A percentile compares a stretch with the other conserved stretches of the same genome.
These are phyloP conservation scores for Mrakia frigida DNA, from an alignment of 768 basidiomycete genomes.

Conservation along the genomic window DNA sequence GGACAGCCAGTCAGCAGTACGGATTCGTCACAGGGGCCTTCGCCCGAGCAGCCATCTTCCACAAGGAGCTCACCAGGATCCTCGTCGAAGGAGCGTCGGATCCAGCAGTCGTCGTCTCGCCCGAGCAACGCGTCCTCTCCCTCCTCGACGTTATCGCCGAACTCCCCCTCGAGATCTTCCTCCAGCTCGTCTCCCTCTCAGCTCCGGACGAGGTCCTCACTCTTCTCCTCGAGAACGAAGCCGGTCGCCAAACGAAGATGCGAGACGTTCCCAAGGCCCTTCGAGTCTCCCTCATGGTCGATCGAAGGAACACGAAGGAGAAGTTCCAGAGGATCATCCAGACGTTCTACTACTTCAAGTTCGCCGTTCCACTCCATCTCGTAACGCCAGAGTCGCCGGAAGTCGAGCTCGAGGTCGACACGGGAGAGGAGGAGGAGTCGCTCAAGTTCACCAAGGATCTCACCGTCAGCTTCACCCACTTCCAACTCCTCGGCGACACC, in stretches of 20 bases:
- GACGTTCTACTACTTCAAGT: slow-evolving; percentile 17
- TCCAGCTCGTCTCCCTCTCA: slow-evolving; percentile 11
- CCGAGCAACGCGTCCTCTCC: not conserved
- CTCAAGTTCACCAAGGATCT: slow-evolving; percentile 5
- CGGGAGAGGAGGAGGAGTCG: not conserved
- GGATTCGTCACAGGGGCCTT: slow-evolving; percentile 11
- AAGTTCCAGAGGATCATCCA: slow-evolving; percentile 21
- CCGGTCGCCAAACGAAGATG: slow-evolving; percentile 1
- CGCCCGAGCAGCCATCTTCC: slow-evolving; percentile 1
- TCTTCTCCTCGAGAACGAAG: not conserved
- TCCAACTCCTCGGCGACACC: not conserved
- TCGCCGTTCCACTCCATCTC: not conserved
- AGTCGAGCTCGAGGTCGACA: not conserved
- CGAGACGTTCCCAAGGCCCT: not conserved
- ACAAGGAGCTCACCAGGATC: slow-evolving; percentile 8
- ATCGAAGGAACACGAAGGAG: not conserved
- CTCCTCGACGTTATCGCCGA: not conserved
- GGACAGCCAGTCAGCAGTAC: slow-evolving; percentile 1
- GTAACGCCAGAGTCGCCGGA: not conserved
- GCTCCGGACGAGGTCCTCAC: not conserved
- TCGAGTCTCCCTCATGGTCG: not conserved
- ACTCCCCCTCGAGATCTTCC: slow-evolving; percentile 8
- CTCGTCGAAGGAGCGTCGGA: not conserved
- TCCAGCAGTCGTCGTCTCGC: not conserved
- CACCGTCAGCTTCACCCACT: slow-evolving; percentile 17